phyloP scores from a whole-genome alignment of 305 asterid genomes.

The Fraxinus xanthoxyloides region DNA sequence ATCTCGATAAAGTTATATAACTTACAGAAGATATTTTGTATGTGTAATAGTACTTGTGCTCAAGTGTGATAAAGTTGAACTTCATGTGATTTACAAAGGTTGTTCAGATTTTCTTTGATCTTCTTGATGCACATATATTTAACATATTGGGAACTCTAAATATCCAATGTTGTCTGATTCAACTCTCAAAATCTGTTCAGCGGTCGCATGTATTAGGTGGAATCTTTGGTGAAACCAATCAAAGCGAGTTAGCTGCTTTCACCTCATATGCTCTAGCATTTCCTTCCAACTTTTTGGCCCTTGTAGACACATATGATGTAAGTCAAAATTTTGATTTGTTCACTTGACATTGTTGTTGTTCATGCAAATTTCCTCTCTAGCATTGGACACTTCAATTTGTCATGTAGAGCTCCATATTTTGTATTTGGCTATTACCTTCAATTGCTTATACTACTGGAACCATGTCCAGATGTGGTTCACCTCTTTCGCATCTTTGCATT shows the following conservation, averaged over 20 bases:
- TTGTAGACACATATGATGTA: constrained; percentile 94
- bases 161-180: constrained; percentile 28
- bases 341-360: constrained; percentile 18
- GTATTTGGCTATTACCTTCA: constrained; percentile 1
- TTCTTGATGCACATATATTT: background rate
- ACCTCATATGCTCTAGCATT: constrained; percentile 87
- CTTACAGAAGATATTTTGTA: background rate
- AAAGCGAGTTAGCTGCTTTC: constrained; percentile 86
- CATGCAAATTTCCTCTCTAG: constrained; percentile 10
- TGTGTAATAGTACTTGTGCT: background rate
- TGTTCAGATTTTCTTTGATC: constrained; percentile 16
- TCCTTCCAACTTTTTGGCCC: constrained; percentile 78
- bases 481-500: constrained; percentile 4
- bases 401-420: constrained; percentile 3
- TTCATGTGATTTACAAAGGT: constrained; percentile 11
- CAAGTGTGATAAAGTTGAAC: background rate
- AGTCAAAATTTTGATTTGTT: constrained; percentile 30
- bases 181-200: constrained; percentile 47
- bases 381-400: constrained; percentile 5
- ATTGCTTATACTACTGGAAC: constrained; percentile 4
- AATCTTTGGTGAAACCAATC: constrained; percentile 80
- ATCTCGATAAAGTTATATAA: background rate
- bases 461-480: background rate
- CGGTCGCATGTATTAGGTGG: constrained; percentile 61
- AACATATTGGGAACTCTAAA: constrained; percentile 8